Base-by-base conservation (phyloP, 495 filamentous ascomycete genomes). In the Aspergillus heteromorphus region DNA sequence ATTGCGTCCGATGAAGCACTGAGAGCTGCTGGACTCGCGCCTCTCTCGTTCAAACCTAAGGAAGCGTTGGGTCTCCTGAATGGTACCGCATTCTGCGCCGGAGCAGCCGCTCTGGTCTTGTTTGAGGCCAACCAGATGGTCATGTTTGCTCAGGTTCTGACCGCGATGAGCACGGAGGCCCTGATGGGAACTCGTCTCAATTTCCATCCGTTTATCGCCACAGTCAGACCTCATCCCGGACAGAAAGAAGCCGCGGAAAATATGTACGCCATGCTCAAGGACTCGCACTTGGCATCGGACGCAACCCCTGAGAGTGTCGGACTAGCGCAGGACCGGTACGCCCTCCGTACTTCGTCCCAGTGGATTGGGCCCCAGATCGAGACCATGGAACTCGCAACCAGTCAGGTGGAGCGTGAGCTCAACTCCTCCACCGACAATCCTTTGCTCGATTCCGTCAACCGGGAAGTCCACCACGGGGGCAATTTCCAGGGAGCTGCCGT, bases 341-440 rank as follows among this genome's bases (percentile, higher is more conserved):
- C 81, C 0, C 60, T 84, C 0, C 75, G 85, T 40, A 86, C 78
- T 0, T 73, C 82, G 0, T 70, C 82, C 2, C 83, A 87, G 60
- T 87, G 84, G 84, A 76, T 87, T 18, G 82, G 82, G 0, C 84
- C 83, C 0, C 74, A 81, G 53, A 67, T 86, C 1, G 84, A 88
- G 59, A 80, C 85, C 57, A 68, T 87, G 9, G 41, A 64, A 4
- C 73, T 83, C 0, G 77, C 83, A 0, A 68, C 76, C 6, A 54
- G 67, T 5, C 84, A 87, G 42, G 62, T 87, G n/a, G 54, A 64
- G 4, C 66, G 65, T 4, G 85, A 87, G 56, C 72, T 83, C 52
- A 87, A 87, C 60, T 84, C 83, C 4, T 78, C 81, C 0, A 79
- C 79, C 2, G 85, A 87, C 55, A 87, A 87, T 61, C 85, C 84